Conservation (phyloP, 2,329 filamentous ascomycete genomes). For the Colletotrichum sp. region DNA sequence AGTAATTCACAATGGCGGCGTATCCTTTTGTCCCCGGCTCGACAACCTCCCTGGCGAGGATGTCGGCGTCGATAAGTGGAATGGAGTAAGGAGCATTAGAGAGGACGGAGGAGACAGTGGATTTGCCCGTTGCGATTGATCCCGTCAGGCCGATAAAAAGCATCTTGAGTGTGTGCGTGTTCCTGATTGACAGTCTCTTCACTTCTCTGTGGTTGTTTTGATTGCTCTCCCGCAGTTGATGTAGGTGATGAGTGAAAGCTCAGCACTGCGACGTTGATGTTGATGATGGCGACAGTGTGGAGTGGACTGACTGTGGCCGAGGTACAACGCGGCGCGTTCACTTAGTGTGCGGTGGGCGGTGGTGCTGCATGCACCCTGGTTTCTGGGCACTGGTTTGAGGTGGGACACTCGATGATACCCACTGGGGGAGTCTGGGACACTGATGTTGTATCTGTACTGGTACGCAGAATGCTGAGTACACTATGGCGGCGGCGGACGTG, state of each 20-base stretch:
- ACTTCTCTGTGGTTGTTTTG: background rate
- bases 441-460: background rate
- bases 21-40: conserved; percentile 90
- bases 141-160: conserved; percentile 94
- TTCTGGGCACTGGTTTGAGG: background rate
- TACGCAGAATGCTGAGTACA: background rate
- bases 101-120: conserved; percentile 87
- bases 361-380: background rate
- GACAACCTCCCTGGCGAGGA: conserved; percentile 91
- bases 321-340: background rate
- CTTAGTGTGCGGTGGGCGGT: background rate
- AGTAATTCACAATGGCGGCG: conserved; percentile 80
- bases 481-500: background rate
- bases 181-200: background rate
- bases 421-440: background rate
- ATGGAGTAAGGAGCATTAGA: conserved; percentile 81
- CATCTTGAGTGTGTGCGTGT: conserved; percentile 56
- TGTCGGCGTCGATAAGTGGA: conserved; percentile 92
- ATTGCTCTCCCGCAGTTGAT: background rate
- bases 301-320: background rate
- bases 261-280: background rate
- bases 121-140: conserved; percentile 98
- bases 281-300: background rate
- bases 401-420: background rate
- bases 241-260: background rate